These are phyloP conservation scores for Sphagnum contortum DNA, from an alignment of 225 moss, liverwort and hornwort genomes.

Conservation along the genomic window DNA sequence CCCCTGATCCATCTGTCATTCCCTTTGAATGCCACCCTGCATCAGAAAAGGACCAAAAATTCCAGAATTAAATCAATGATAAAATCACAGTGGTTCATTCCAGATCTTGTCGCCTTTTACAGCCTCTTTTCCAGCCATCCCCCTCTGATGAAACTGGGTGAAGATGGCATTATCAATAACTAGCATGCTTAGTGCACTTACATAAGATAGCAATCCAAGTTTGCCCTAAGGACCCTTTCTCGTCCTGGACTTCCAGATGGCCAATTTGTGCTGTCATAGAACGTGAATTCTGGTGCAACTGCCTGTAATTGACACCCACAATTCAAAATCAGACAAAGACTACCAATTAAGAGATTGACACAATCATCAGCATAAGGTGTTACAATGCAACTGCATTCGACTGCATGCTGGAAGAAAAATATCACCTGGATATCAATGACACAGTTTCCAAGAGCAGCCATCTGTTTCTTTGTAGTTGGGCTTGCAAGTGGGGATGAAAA, in stretches of 20 bases:
- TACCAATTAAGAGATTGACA: no score
- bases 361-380: no score
- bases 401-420: no score
- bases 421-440: slow-evolving; percentile 83
- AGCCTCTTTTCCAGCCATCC: no score
- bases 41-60: background rate
- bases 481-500: slow-evolving; percentile 24
- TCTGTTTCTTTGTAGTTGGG: slow-evolving; percentile 26
- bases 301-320: slow-evolving; percentile 35
- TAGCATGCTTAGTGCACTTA: slow-evolving; percentile 18
- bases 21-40: slow-evolving; percentile 85
- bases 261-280: slow-evolving; percentile 96
- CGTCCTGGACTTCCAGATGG: slow-evolving; percentile 66
- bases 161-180: no score
- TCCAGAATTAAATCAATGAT: no score
- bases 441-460: slow-evolving; percentile 49
- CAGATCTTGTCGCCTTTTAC: no score
- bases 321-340: no score
- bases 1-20: slow-evolving; percentile 89
- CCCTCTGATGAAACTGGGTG: no score
- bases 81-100: no score
- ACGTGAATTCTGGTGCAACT: slow-evolving; percentile 93
- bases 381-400: no score
- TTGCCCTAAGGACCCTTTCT: slow-evolving; percentile 83
- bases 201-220: slow-evolving; percentile 82